phyloP scores from a whole-genome alignment of 2,329 filamentous ascomycete species.

The Paracorniculantispora psalliotae region DNA sequence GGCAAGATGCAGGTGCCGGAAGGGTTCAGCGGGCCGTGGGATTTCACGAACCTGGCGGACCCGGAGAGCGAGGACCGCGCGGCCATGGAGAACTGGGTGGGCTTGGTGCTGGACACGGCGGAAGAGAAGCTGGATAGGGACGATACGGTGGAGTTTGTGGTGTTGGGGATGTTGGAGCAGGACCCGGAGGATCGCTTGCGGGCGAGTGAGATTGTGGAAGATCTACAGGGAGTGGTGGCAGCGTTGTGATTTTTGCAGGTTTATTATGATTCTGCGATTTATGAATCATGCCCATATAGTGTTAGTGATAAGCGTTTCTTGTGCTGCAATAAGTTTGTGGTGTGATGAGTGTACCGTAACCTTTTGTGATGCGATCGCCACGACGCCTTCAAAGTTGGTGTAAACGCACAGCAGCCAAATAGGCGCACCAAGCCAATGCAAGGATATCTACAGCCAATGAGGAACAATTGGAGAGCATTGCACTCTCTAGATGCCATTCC shows the following conservation, averaged over 20 bases:
- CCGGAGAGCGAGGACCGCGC: neutral
- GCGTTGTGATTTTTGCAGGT: neutral
- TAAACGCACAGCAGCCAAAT: neutral
- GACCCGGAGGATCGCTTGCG: neutral
- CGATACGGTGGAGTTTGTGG: neutral
- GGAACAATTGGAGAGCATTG: neutral
- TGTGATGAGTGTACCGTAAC: no score
- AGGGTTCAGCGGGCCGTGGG: neutral
- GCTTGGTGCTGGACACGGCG: no score
- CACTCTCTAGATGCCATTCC: neutral
- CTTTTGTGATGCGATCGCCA: neutral
- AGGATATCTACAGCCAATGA: constrained; percentile 6
- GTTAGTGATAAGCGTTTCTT: no score
- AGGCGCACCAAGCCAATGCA: neutral
- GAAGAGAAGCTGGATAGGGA: neutral
- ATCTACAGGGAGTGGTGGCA: neutral
- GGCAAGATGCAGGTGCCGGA: constrained; percentile 2
- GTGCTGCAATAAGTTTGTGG: no score
- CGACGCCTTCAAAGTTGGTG: constrained; percentile 3
- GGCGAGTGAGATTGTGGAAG: neutral
- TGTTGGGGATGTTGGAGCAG: constrained; percentile 3
- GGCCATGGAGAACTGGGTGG: neutral
- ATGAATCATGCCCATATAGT: no score
- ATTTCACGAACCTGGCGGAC: neutral
- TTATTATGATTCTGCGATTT: no score